Base-by-base conservation (phyloP, 805 yeast species). In the Scheffersomyces coipomensis region DNA sequence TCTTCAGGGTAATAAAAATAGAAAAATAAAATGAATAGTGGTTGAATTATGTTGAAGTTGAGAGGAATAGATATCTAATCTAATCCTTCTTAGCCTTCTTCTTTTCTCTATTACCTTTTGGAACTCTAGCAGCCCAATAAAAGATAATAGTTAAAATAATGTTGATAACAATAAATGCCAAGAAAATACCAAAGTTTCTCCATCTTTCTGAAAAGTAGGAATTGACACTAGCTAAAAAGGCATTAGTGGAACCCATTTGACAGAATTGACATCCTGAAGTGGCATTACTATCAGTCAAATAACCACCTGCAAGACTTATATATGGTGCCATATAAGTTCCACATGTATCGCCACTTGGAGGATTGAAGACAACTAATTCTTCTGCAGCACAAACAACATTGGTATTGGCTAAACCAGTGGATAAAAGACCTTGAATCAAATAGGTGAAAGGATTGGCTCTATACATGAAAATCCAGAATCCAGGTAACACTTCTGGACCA, bases 51-150 rank as follows among this genome's bases (percentile, higher is more conserved):
- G n/a, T n/a, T n/a, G n/a, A n/a, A n/a, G n/a, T n/a, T n/a, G n/a
- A n/a, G n/a, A n/a, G n/a, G n/a, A n/a, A n/a, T n/a, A n/a, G n/a
- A n/a, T n/a, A n/a, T n/a, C n/a, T n/a, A n/a, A n/a, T 27, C 68
- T n/a, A 82, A 76, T 1, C 55, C 32, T 27, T 69, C 55, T 38
- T 27, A 34, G 38, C 34, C 41, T 44, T 40, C 56, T 63, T 64
- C 57, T 60, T 62, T 49, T 63, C 56, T 52, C 70, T 61, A 47
- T 49, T 58, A 46, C 73, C 76, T 74, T 83, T 83, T 39, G 93
- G 93, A 44, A 85, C 91, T 72, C 93, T 78, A 10, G 81, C 78
- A 19, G 78, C 55, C 83, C 85, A 81, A 71, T 83, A 74, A 45
- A 71, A 51, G 43, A 56, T 42, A 7, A 64, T 44, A 11, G 71